A percentile compares a stretch with the other conserved stretches of the same genome.
phyloP scores from a whole-genome alignment of 768 basidiomycete species.

The Pseudohyphozyma bogoriensis region DNA sequence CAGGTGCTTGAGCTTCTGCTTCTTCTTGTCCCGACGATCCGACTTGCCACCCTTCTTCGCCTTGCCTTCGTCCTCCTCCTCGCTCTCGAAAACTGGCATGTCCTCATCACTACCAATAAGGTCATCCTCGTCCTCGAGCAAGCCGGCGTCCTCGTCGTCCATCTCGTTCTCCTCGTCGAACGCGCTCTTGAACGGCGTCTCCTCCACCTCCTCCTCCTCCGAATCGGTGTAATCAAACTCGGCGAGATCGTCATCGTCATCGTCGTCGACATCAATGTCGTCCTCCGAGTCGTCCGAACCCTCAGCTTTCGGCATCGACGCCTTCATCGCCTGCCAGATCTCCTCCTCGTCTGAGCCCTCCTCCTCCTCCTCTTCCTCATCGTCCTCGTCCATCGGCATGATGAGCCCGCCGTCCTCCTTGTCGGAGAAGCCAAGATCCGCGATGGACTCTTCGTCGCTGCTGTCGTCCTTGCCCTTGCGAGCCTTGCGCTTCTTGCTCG shows the following conservation, averaged over 20 bases:
- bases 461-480: slow-evolving; percentile 17
- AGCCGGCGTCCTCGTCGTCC: slow-evolving; percentile 20
- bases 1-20: slow-evolving; percentile 30
- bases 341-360: too few relatives aligned
- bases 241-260: slow-evolving; percentile 17
- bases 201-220: slow-evolving; percentile 15
- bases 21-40: slow-evolving; percentile 19
- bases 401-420: slow-evolving; percentile 3
- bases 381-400: slow-evolving; percentile 14
- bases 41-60: not conserved
- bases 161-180: slow-evolving; percentile 27
- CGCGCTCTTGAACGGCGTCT: slow-evolving; percentile 18
- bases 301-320: slow-evolving; percentile 21
- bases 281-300: slow-evolving; percentile 8
- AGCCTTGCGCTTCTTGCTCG: slow-evolving; percentile 23
- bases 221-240: slow-evolving; percentile 19
- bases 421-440: slow-evolving; percentile 14
- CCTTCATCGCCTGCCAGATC: slow-evolving; percentile 32
- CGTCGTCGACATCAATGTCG: slow-evolving; percentile 10
- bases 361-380: slow-evolving; percentile 17
- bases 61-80: not conserved
- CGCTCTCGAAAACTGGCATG: slow-evolving; percentile 2
- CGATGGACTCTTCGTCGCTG: slow-evolving; percentile 12
- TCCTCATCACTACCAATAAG: slow-evolving; percentile 24
- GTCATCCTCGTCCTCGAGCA: slow-evolving; percentile 29